A percentile compares a stretch with the other conserved stretches of the same genome.
Evolutionary conservation across 2,329 filamentous ascomycete genomes (phyloP).

Genomic region (Mycosphaerella sp.): DNA sequence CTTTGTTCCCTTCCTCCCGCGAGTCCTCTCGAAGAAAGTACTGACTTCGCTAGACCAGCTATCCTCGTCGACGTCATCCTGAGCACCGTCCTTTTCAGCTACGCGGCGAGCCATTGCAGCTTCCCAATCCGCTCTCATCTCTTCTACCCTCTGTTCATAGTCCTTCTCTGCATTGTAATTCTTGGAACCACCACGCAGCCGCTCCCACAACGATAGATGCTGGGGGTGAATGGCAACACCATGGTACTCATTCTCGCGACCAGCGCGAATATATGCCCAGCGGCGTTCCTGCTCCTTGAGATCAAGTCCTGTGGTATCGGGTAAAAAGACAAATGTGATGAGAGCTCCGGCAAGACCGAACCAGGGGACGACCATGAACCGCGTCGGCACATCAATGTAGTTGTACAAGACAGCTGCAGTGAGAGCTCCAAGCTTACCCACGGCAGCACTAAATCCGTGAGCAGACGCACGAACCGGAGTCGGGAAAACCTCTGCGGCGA

Average conservation of each 20-base stretch:
- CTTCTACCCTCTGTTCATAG: slow-evolving; percentile 70
- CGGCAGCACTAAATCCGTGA: slow-evolving; percentile 88
- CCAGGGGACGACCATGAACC: slow-evolving; percentile 93
- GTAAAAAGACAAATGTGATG: slow-evolving; percentile 77
- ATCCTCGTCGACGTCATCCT: slow-evolving; percentile 38
- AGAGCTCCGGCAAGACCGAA: slow-evolving; percentile 84
- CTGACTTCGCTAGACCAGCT: slow-evolving; percentile 47
- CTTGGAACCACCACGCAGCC: slow-evolving; percentile 69
- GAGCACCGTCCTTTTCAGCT: slow-evolving; percentile 44
- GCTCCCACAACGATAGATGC: slow-evolving; percentile 86
- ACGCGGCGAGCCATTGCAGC: slow-evolving; percentile 51
- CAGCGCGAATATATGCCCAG: slow-evolving; percentile 78
- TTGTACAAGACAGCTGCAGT: slow-evolving; percentile 86
- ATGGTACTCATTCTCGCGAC: slow-evolving; percentile 76
- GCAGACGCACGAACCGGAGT: slow-evolving; percentile 88
- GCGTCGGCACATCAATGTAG: slow-evolving; percentile 78
- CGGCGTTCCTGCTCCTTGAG: slow-evolving; percentile 95
- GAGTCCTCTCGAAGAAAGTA: slow-evolving; percentile 50
- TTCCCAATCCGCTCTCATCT: slow-evolving; percentile 59
- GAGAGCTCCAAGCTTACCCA: slow-evolving; percentile 83
- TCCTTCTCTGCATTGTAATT: slow-evolving; percentile 76
- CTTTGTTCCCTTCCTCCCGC: slow-evolving; percentile 19
- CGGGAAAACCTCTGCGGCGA: slow-evolving; percentile 93
- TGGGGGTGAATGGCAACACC: slow-evolving; percentile 85
- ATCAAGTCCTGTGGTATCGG: slow-evolving; percentile 94